A percentile compares a stretch with the other conserved stretches of the same genome.
Conservation (phyloP, 805 yeast genomes). For the Cyberlindnera euphorbiae region DNA sequence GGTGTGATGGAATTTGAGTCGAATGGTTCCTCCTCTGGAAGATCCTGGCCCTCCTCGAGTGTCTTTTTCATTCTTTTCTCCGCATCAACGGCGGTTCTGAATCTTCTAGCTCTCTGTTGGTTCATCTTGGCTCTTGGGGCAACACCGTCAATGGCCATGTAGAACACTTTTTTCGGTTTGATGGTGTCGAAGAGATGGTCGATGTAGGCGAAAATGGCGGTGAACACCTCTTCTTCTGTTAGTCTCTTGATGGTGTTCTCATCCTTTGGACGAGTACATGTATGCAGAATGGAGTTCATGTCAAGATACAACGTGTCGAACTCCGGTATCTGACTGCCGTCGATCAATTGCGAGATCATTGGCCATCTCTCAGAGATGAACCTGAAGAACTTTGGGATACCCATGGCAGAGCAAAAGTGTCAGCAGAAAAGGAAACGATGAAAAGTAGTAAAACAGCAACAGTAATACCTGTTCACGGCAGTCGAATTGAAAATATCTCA, state of each 20-base stretch:
- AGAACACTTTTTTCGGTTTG: constrained; percentile 79
- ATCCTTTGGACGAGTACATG: constrained; percentile 84
- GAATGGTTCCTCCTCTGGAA: constrained; percentile 86
- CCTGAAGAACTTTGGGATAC: constrained; percentile 95
- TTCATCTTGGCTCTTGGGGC: constrained; percentile 99
- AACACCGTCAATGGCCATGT: constrained; percentile 97
- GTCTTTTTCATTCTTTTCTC: constrained; percentile 70
- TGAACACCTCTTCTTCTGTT: constrained; percentile 88
- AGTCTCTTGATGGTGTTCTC: constrained; percentile 58
- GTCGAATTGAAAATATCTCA: too few species aligned
- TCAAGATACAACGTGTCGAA: constrained; percentile 93
- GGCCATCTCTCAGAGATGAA: constrained; percentile 99
- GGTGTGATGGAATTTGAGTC: constrained; percentile 97
- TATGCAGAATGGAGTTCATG: constrained; percentile 95
- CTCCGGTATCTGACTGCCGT: constrained; percentile 80
- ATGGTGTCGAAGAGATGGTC: constrained; percentile 89
- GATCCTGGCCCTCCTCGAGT: constrained; percentile 59
- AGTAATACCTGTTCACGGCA: too few species aligned
- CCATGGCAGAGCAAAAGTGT: constrained; percentile 37
- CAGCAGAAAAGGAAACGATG: background rate
- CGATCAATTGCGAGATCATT: constrained; percentile 78
- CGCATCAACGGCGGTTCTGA: constrained; percentile 89
- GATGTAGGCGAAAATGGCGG: constrained; percentile 88
- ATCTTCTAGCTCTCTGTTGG: constrained; percentile 92
- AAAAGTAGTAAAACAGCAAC: background rate